phyloP scores from a whole-genome alignment of 805 yeast species.

The Wickerhamia fluorescens region DNA sequence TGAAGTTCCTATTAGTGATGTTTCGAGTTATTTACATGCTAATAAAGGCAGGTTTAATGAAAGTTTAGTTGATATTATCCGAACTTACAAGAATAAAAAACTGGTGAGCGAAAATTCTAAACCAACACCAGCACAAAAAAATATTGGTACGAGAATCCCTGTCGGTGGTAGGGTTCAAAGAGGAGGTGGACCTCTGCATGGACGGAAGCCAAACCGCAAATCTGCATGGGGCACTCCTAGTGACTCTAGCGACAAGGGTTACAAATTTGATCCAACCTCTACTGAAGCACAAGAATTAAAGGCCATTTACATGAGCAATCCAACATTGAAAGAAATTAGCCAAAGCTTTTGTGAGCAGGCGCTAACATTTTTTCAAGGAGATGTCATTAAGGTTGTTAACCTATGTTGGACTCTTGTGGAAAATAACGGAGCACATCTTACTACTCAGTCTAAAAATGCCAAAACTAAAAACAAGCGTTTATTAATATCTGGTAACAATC shows the following conservation, averaged over 20 bases:
- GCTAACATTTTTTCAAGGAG: slow-evolving; percentile 39
- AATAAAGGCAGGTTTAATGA: slow-evolving; percentile 19
- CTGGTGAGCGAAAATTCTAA: slow-evolving; percentile 1
- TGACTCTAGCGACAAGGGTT: slow-evolving; percentile 4
- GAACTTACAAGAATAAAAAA: slow-evolving; percentile 5
- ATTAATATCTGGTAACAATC: too few species aligned
- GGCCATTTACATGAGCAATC: slow-evolving; percentile 24
- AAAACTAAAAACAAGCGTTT: slow-evolving; percentile 1
- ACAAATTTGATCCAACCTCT: slow-evolving; percentile 12
- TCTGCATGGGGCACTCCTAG: not conserved
- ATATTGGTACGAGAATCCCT: not conserved
- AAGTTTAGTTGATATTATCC: slow-evolving; percentile 33
- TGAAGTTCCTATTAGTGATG: too few species aligned
- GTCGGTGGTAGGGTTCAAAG: slow-evolving; percentile 13
- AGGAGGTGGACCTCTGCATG: too few species aligned
- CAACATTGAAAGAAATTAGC: slow-evolving; percentile 25
- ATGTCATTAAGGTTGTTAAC: slow-evolving; percentile 29
- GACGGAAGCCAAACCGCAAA: not conserved
- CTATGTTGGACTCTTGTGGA: slow-evolving; percentile 28
- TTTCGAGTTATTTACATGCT: slow-evolving; percentile 16
- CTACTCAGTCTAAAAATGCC: too few species aligned
- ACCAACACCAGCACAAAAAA: not conserved
- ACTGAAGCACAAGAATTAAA: slow-evolving; percentile 27
- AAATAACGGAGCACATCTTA: slow-evolving; percentile 16
- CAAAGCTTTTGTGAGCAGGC: slow-evolving; percentile 33